Conservation (phyloP, 768 basidiomycete species). For the Podaxis carcinomalis region DNA sequence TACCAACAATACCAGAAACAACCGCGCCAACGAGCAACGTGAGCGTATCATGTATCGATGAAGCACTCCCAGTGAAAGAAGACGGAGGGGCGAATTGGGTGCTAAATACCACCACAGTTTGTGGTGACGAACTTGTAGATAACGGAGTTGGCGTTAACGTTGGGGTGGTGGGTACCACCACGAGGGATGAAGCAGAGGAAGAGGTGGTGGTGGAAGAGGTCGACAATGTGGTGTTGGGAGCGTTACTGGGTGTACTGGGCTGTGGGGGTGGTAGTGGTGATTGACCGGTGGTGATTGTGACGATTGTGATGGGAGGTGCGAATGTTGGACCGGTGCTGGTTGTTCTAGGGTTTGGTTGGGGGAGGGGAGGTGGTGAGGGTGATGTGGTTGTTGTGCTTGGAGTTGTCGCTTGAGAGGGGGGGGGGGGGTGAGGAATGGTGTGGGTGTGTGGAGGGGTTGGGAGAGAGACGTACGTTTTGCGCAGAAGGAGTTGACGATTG, state of each 20-base stretch:
- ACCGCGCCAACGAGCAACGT: neutral
- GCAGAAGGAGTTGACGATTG: neutral
- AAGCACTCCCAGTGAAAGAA: neutral
- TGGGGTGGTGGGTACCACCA: neutral
- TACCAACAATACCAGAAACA: neutral
- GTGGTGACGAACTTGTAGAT: neutral
- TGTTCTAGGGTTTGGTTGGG: neutral
- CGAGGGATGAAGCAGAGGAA: neutral
- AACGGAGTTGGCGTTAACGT: neutral
- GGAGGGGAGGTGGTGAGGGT: neutral
- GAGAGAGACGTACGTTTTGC: neutral
- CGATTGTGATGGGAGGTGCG: neutral
- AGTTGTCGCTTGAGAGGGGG: neutral
- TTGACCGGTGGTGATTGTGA: neutral
- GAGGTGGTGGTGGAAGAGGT: neutral
- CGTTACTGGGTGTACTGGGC: neutral
- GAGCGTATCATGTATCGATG: neutral
- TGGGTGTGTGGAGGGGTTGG: neutral
- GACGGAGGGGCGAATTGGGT: constrained; percentile 5
- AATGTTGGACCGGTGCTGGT: neutral
- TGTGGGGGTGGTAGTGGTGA: neutral
- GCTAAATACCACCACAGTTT: constrained; percentile 6
- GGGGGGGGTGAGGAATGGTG: neutral
- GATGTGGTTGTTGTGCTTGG: neutral
- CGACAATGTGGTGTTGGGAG: neutral